Evolutionary conservation across 1,139 yeast species (phyloP).

Genomic region (Schizosaccharomyces versatilis): DNA sequence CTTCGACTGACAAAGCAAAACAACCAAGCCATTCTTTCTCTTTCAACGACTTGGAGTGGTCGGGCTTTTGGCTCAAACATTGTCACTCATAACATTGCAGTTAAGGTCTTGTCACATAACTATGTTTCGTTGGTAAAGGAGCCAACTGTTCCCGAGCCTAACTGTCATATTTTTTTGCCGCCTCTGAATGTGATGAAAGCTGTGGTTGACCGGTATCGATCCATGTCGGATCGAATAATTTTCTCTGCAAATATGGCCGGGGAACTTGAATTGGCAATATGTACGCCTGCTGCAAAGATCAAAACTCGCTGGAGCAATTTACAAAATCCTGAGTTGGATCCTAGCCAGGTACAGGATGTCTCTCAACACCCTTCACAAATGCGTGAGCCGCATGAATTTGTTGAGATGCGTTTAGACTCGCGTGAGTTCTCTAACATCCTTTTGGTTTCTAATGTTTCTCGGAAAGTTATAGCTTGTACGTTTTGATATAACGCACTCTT

Average conservation of each 20-base stretch:
- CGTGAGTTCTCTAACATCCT: constrained; percentile 20
- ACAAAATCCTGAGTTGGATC: constrained; percentile 14
- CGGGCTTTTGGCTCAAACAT: constrained; percentile 8
- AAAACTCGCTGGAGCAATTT: constrained; percentile 16
- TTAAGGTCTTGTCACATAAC: constrained; percentile 9
- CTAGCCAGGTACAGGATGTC: constrained; percentile 8
- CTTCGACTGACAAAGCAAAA: constrained; percentile 10
- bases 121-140: constrained; percentile 12
- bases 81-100: constrained; percentile 10
- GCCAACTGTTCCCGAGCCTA: constrained; percentile 16
- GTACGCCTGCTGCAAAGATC: constrained; percentile 16
- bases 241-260: constrained; percentile 16
- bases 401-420: constrained; percentile 15
- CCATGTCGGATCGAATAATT: constrained; percentile 14
- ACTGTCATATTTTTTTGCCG: constrained; percentile 13
- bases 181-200: constrained; percentile 13
- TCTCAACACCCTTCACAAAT: constrained; percentile 4
- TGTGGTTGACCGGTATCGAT: constrained; percentile 16
- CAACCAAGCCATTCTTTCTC: constrained; percentile 10
- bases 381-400: constrained; percentile 11
- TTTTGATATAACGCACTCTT: background rate
- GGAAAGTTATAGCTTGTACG: constrained; percentile 18
- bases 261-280: constrained; percentile 15
- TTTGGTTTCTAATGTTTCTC: constrained; percentile 16
- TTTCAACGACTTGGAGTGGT: constrained; percentile 8